Evolutionary conservation across 768 basidiomycete species (phyloP), one percentile per base, ranked within the genome.

Genomic region (Leccinum disarticulatum): DNA sequence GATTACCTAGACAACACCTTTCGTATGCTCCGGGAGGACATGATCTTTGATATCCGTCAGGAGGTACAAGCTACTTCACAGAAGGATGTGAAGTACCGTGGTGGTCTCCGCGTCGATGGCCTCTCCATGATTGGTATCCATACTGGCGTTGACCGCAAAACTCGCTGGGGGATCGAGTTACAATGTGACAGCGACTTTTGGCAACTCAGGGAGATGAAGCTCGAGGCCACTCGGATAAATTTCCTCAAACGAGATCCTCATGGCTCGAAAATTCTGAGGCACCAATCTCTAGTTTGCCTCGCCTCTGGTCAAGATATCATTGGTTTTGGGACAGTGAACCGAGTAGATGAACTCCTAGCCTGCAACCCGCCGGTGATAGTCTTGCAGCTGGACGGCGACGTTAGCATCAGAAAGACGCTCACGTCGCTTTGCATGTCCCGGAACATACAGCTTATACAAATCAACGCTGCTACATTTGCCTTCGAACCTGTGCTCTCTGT

Each of bases 1-100:
- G 74, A 77, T 15, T 79, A 87, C 58, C 70, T 88, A 15, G 87
- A 88, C 62, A 86, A 86, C 47, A 84, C 83, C 52, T 89, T 86
- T 63, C 80, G 87, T 1, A 75, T 89, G 35, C 71, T 87, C 14
- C 71, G 88, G 1, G 88, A 88, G 62, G 87, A 86, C 57, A 84
- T 87, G 82, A 53, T 87, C 5, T 77, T 79, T 52, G 83, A 85
- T 53, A 76, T 86, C 52, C 77, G 78, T 10, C 82, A 87, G 41
- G 84, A 83, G 63, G 57, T 86, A 8, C 77, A 80, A 60, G 74
- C 79, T 7, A 74, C 68, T 0, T 56, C 73, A 3, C 70, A 72
- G 6, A 69, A 74, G 66, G 77, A 78, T 61, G 75, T 76, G 0
- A 65, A 70, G 19, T 64, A 73, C 55, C 74, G 79, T 8, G 78